Conservation (phyloP, 768 basidiomycete species). For the Suillus luteus region DNA sequence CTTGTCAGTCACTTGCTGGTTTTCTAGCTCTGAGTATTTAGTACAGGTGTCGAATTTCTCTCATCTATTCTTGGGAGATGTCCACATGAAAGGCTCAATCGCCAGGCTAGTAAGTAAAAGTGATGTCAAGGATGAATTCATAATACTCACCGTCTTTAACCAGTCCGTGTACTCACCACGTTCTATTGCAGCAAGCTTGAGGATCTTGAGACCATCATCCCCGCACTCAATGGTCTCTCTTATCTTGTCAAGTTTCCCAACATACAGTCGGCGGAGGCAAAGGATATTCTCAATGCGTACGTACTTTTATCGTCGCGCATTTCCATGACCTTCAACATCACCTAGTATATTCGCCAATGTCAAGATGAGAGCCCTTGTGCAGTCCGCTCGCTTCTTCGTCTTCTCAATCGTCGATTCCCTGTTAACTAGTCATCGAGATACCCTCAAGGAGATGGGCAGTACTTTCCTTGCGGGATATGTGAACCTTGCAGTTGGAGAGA, state of each 20-base stretch:
- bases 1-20: conserved; percentile 7
- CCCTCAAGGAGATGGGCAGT: conserved; percentile 69
- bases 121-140: neutral
- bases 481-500: conserved; percentile 88
- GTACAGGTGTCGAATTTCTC: conserved; percentile 80
- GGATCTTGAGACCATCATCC: conserved; percentile 81
- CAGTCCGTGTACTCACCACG: conserved; percentile 78
- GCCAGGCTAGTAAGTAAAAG: conserved; percentile 70
- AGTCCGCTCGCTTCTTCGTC: conserved; percentile 78
- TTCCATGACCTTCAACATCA: conserved; percentile 4
- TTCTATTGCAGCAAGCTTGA: conserved; percentile 90
- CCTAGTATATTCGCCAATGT: conserved; percentile 75
- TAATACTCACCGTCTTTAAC: conserved; percentile 7
- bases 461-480: conserved; percentile 79
- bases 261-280: conserved; percentile 66
- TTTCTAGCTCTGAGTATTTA: conserved; percentile 11
- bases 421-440: conserved; percentile 37
- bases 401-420: conserved; percentile 81
- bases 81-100: conserved; percentile 65
- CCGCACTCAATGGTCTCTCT: conserved; percentile 75
- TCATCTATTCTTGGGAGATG: conserved; percentile 66
- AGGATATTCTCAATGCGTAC: conserved; percentile 59
- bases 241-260: conserved; percentile 62
- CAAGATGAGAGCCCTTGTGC: conserved; percentile 79
- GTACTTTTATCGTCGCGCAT: conserved; percentile 31